Evolutionary conservation across 306 rosid genomes (phyloP).

Genomic region (Corylus americana): DNA sequence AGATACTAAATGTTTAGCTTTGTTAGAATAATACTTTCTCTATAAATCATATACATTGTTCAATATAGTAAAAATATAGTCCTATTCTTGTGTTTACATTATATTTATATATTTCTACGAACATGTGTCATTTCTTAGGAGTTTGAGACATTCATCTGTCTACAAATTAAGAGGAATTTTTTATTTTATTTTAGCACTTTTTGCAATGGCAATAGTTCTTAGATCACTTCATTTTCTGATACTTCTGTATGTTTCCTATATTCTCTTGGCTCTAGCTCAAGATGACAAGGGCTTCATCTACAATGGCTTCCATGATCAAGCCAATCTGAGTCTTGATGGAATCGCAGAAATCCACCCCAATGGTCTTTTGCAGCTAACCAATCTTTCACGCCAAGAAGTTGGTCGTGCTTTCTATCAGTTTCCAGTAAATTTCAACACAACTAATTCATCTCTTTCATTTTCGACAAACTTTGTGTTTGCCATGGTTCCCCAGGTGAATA

Average conservation of each 20-base stretch:
- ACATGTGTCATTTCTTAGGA: too few species aligned
- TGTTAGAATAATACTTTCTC: too few species aligned
- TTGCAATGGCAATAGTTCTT: neutral
- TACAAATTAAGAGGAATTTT: neutral
- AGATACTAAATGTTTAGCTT: too few species aligned
- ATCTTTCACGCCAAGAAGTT: neutral
- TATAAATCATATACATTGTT: too few species aligned
- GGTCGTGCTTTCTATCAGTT: neutral
- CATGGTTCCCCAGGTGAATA: neutral
- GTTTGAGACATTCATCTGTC: neutral
- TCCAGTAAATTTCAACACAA: neutral
- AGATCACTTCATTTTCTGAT: neutral
- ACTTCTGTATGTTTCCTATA: neutral
- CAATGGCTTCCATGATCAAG: neutral
- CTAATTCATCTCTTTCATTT: neutral
- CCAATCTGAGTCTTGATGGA: neutral
- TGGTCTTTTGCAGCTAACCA: neutral
- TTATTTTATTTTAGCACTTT: neutral
- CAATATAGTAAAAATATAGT: too few species aligned
- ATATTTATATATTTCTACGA: too few species aligned
- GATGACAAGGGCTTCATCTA: constrained; percentile 1
- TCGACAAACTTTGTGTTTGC: neutral
- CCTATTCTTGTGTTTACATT: too few species aligned
- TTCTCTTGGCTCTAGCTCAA: neutral
- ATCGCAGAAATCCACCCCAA: neutral